A percentile compares a stretch with the other conserved stretches of the same genome.
phyloP scores from a whole-genome alignment of 345 rosid species.

The Aurinia saxatilis region DNA sequence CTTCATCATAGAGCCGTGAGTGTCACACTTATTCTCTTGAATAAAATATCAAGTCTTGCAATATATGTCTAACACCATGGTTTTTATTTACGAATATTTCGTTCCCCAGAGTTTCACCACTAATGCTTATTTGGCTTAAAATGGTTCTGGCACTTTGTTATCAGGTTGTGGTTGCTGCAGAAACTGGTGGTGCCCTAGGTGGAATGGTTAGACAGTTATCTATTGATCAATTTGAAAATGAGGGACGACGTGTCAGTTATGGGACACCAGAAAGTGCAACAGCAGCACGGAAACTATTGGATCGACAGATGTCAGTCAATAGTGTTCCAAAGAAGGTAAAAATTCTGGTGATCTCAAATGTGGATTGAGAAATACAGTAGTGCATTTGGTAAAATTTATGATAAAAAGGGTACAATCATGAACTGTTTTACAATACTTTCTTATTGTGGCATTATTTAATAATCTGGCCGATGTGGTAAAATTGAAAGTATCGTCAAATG shows the following conservation, averaged over 20 bases:
- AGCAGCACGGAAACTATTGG: slow-evolving; percentile 87
- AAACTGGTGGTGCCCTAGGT: slow-evolving; percentile 87
- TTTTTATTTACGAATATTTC: slow-evolving; percentile 10
- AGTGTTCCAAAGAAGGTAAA: slow-evolving; percentile 87
- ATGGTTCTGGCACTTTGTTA: slow-evolving; percentile 25
- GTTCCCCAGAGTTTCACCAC: not conserved
- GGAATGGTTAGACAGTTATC: slow-evolving; percentile 90
- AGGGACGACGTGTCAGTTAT: slow-evolving; percentile 82
- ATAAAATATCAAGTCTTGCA: not conserved
- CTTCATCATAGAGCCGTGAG: slow-evolving; percentile 87
- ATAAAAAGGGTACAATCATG: not conserved
- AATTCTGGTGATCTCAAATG: not conserved
- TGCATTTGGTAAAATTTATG: not conserved
- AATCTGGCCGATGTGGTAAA: not conserved
- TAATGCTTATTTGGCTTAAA: not conserved
- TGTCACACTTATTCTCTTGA: slow-evolving; percentile 11
- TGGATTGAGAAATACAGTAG: not conserved
- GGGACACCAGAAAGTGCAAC: slow-evolving; percentile 85
- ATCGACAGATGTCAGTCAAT: slow-evolving; percentile 82
- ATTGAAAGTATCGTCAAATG: not conserved
- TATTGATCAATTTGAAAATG: slow-evolving; percentile 92
- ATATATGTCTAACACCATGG: slow-evolving; percentile 6
- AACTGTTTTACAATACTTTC: not conserved
- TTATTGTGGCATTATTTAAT: slow-evolving; percentile 5
- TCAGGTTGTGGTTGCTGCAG: slow-evolving; percentile 83